These are phyloP conservation scores for Ambrosia artemisiifolia DNA, from an alignment of 129 eudicot genomes.

Conservation along the genomic window DNA sequence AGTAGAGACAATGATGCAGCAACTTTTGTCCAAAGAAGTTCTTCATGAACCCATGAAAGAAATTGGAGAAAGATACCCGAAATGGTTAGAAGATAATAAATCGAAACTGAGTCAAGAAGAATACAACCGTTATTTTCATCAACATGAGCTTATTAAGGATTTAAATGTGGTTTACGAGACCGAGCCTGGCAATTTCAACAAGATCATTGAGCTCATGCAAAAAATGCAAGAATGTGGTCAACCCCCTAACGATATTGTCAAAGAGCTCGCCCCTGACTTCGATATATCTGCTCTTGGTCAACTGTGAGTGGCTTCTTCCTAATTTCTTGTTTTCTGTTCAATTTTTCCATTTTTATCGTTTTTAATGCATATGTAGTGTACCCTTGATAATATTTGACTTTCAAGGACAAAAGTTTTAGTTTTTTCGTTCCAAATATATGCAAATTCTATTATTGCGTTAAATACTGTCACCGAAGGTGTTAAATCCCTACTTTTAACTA, in stretches of 20 bases:
- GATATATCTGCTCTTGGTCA: constrained; percentile 88
- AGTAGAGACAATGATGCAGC: constrained; percentile 98
- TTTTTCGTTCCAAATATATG: neutral
- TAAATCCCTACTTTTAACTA: neutral
- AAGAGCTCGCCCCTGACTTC: constrained; percentile 90
- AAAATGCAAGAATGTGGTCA: constrained; percentile 99
- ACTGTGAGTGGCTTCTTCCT: constrained; percentile 57
- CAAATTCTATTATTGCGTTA: neutral
- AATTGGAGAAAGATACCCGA: constrained; percentile 94
- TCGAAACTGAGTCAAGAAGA: constrained; percentile 66
- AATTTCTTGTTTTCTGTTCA: neutral
- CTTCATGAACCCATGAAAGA: constrained; percentile 98
- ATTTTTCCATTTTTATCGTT: neutral
- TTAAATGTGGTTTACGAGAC: constrained; percentile 70
- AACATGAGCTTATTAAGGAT: constrained; percentile 71
- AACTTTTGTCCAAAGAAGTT: constrained; percentile 90
- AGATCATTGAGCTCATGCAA: constrained; percentile 96
- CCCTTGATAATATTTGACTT: neutral
- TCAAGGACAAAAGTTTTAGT: neutral
- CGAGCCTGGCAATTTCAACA: constrained; percentile 85
- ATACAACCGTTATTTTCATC: constrained; percentile 63
- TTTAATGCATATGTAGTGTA: neutral
- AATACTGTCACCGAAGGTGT: neutral
- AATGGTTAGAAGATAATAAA: constrained; percentile 89
- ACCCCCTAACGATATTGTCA: constrained; percentile 92